Evolutionary conservation across 1,284 basidiomycete genomes (phyloP).

Genomic region (Malassezia pachydermatis): DNA sequence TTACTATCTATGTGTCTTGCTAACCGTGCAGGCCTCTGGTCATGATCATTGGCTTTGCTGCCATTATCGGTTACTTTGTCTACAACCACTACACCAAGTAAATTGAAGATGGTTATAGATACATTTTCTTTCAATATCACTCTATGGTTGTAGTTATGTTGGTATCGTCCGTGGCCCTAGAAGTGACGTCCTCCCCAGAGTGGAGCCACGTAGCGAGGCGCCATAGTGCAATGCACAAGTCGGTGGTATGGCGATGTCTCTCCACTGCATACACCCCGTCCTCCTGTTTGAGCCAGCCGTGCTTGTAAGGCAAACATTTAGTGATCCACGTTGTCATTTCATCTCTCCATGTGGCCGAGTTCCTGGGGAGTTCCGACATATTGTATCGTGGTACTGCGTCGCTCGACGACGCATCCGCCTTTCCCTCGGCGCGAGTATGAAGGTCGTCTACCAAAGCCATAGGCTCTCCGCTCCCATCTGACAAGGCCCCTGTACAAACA

Average conservation of each 20-base stretch:
- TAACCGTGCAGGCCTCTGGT: constrained; percentile 7
- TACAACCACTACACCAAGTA: constrained; percentile 8
- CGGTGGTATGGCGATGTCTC: constrained; percentile 1
- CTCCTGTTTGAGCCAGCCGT: too few relatives aligned
- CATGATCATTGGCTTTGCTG: constrained; percentile 8
- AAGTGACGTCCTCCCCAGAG: too few relatives aligned
- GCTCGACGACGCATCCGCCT: too few relatives aligned
- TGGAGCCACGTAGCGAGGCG: constrained; percentile 12
- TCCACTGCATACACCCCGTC: not conserved
- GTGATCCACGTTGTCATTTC: too few relatives aligned
- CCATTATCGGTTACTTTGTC: constrained; percentile 10
- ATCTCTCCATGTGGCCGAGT: too few relatives aligned
- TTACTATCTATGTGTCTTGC: too few relatives aligned
- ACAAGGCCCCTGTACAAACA: not conserved
- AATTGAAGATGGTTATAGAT: not conserved
- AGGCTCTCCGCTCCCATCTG: not conserved
- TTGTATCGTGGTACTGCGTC: too few relatives aligned
- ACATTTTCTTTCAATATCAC: not conserved
- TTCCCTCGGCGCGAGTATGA: too few relatives aligned
- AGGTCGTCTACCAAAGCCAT: too few relatives aligned
- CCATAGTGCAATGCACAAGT: constrained; percentile 8
- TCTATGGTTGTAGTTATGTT: not conserved
- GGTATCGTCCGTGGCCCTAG: too few relatives aligned
- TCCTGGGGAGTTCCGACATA: too few relatives aligned
- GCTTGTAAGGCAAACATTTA: too few relatives aligned